Conservation (phyloP, 352 stramenopile genomes). For the Globisporangium heterothallicum region DNA sequence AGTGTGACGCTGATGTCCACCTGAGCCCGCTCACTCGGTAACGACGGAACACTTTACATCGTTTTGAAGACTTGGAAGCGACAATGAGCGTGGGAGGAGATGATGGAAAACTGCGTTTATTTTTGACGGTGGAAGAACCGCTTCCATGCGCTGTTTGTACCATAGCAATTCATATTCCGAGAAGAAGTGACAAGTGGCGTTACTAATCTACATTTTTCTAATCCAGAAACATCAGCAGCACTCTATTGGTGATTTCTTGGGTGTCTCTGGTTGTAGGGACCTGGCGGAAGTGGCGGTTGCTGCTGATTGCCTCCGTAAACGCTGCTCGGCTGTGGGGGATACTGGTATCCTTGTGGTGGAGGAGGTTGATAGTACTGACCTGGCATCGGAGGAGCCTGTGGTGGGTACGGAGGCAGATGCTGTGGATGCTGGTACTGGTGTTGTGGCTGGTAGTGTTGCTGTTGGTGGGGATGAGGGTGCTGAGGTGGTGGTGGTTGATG, state of each 20-base stretch:
- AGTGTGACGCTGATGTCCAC: constrained; percentile 55
- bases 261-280: constrained; percentile 26
- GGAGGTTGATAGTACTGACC: constrained; percentile 9
- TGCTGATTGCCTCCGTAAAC: constrained; percentile 21
- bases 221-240: not conserved
- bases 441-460: constrained; percentile 14
- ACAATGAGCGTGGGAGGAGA: too few relatives aligned
- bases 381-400: constrained; percentile 9
- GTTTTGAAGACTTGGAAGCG: too few relatives aligned
- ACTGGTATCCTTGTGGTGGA: constrained; percentile 13
- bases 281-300: constrained; percentile 24
- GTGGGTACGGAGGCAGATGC: constrained; percentile 11
- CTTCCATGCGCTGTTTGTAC: constrained; percentile 11
- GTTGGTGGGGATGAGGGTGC: constrained; percentile 18
- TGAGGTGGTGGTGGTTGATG: constrained; percentile 16
- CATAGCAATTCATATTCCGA: constrained; percentile 1
- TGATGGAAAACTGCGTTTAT: too few relatives aligned
- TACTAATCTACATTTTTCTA: constrained; percentile 16
- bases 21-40: constrained; percentile 4
- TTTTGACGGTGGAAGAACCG: too few relatives aligned
- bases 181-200: not conserved
- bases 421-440: constrained; percentile 16
- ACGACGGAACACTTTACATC: not conserved
- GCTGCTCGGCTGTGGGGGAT: constrained; percentile 1
- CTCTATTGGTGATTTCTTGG: constrained; percentile 7